phyloP scores from a whole-genome alignment of 1,284 basidiomycete species.

The Rhodotorula mucilaginosa region DNA sequence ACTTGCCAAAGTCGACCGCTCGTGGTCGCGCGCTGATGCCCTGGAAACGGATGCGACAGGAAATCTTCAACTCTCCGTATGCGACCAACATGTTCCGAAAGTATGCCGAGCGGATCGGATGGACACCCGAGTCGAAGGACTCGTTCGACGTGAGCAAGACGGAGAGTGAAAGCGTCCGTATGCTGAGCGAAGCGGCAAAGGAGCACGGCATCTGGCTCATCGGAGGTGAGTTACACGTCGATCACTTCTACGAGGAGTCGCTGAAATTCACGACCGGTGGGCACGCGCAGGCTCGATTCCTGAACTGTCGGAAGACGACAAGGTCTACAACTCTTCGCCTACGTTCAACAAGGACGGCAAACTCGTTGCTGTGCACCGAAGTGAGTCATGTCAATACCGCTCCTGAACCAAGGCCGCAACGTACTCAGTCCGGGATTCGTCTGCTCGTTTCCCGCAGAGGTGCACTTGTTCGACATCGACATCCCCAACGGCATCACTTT shows the following conservation, averaged over 20 bases:
- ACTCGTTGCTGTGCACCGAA: constrained; percentile 83
- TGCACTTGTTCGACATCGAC: constrained; percentile 97
- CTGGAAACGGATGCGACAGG: constrained; percentile 54
- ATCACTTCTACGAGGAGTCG: neutral
- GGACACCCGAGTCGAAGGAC: constrained; percentile 49
- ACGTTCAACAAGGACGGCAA: constrained; percentile 64
- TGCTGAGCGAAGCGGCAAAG: constrained; percentile 78
- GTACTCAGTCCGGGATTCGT: neutral
- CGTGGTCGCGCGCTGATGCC: neutral
- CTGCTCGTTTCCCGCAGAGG: constrained; percentile 36
- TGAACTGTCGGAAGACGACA: constrained; percentile 66
- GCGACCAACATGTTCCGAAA: constrained; percentile 59
- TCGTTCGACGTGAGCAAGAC: constrained; percentile 61
- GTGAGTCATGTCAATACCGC: neutral
- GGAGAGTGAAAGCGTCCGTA: constrained; percentile 72
- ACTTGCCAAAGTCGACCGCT: neutral
- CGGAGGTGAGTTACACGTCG: constrained; percentile 62
- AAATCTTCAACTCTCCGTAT: constrained; percentile 98
- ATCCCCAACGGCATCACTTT: constrained; percentile 96
- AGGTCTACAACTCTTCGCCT: constrained; percentile 88
- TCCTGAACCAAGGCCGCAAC: neutral
- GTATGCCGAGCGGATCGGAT: constrained; percentile 73
- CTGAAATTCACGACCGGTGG: neutral
- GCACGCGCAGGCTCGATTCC: constrained; percentile 66
- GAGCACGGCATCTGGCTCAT: constrained; percentile 82